A percentile compares a stretch with the other conserved stretches of the same genome.
phyloP scores from a whole-genome alignment of 768 basidiomycete species.

The Suillus fuscotomentosus region DNA sequence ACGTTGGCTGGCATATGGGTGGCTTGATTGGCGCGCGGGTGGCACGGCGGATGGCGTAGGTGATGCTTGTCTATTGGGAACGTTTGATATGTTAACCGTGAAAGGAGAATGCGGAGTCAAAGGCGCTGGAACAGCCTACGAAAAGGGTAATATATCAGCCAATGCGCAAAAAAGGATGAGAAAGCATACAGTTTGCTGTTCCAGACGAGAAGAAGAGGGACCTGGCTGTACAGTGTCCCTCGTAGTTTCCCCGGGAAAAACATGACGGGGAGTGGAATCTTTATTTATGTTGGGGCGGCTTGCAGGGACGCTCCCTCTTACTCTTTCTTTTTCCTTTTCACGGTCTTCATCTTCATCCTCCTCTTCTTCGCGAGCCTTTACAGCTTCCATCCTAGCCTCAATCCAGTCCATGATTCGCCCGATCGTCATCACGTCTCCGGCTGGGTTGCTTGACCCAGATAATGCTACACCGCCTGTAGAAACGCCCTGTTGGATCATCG shows the following conservation, averaged over 20 bases:
- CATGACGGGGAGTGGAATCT: constrained; percentile 12
- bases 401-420: constrained; percentile 84
- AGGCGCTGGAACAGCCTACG: constrained; percentile 20
- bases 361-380: constrained; percentile 72
- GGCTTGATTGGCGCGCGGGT: constrained; percentile 16
- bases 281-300: constrained; percentile 19
- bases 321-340: constrained; percentile 51
- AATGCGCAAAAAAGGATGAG: neutral
- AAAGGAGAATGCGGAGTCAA: constrained; percentile 34
- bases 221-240: constrained; percentile 18
- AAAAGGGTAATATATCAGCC: constrained; percentile 8
- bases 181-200: constrained; percentile 30
- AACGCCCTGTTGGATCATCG: constrained; percentile 82
- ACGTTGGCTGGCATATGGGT: constrained; percentile 18
- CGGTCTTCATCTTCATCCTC: constrained; percentile 80
- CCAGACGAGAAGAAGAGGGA: constrained; percentile 16
- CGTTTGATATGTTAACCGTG: constrained; percentile 16
- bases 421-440: constrained; percentile 66
- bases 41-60: constrained; percentile 23
- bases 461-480: constrained; percentile 52
- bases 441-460: constrained; percentile 41
- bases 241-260: constrained; percentile 16
- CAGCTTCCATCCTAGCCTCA: constrained; percentile 77
- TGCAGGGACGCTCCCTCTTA: constrained; percentile 23
- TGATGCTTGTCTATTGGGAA: constrained; percentile 19